Base-by-base conservation (phyloP, 179 eudicot genomes). In the Gypsophila paniculata region DNA sequence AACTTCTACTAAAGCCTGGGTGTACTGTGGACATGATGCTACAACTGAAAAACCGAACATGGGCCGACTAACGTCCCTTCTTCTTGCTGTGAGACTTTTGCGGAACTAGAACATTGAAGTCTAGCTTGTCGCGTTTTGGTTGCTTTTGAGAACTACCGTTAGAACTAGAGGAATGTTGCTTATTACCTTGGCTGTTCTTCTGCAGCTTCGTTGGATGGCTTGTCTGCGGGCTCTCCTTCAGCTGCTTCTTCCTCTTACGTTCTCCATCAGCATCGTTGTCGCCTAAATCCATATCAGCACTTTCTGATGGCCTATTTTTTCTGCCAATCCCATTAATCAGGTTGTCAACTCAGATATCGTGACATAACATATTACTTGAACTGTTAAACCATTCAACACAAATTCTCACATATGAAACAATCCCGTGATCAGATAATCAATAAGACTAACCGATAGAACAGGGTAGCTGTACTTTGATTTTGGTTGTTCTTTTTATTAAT, bases 21-120 rank as follows among this genome's bases (percentile, higher is more conserved):
- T 18, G 66, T 29, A 34, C 39, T 49, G 34, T 23, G 34, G 23
- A 74, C 53, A 70, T 64, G 68, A 70, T 57, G 57, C 49, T 70
- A 65, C 61, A 74, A 4, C 52, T 58, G 57, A 54, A 61, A 65
- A 55, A 18, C 15, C 42, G 32, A 60, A 36, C 21, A 65, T 32
- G 12, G 23, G 22, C 66, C 10, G 54, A 19, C 68, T 77, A 71
- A 72, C 69, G 51, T 79, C 76, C 84, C 48, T 73, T 72, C 52
- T 57, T 84, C 76, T 78, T 86, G 81, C 72, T 79, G 67, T 81
- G 79, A 73, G 82, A 68, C 79, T 90, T 89, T 6, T 89, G 85
- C 63, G 86, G 89, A 72, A 91, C 85, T 46, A 93, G 83, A 57
- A 90, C 87, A 67, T 76, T 91, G 82, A 85, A 93, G 77, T 93